These are phyloP conservation scores for Pulveroboletus sp. DNA, from an alignment of 1,284 basidiomycete species.

Conservation along the genomic window DNA sequence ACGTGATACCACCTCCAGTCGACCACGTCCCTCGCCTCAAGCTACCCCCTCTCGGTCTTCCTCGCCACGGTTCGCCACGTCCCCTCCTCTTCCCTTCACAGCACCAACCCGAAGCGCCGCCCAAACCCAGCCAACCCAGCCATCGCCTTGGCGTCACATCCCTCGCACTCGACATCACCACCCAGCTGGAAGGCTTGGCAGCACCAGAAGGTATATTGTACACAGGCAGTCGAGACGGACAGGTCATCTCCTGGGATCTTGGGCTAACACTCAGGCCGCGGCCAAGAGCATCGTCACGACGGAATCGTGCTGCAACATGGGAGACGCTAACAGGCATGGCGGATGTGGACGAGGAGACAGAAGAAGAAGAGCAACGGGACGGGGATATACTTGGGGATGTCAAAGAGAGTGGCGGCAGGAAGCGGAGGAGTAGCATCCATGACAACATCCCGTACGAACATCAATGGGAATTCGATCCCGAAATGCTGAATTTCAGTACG, in stretches of 20 bases:
- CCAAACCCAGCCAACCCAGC: conserved; percentile 54
- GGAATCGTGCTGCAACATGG: conserved; percentile 51
- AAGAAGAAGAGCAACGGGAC: conserved; percentile 56
- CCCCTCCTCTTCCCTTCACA: conserved; percentile 61
- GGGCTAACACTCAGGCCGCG: conserved; percentile 61
- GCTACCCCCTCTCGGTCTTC: conserved; percentile 65
- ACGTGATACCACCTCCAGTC: conserved; percentile 77
- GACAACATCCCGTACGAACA: conserved; percentile 63
- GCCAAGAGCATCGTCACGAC: conserved; percentile 30
- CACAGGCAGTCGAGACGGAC: conserved; percentile 89
- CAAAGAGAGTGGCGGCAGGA: conserved; percentile 40
- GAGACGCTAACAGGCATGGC: conserved; percentile 80
- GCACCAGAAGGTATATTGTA: conserved; percentile 90
- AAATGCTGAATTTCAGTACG: conserved; percentile 45
- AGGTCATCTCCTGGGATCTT: conserved; percentile 91
- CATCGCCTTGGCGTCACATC: conserved; percentile 88
- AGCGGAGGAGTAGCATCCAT: conserved; percentile 38
- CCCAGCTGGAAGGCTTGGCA: conserved; percentile 60
- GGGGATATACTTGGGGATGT: conserved; percentile 80
- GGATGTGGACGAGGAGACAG: conserved; percentile 67
- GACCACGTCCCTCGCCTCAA: conserved; percentile 65
- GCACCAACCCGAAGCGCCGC: conserved; percentile 20
- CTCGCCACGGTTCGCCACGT: conserved; percentile 61
- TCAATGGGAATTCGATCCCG: conserved; percentile 76
- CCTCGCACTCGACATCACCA: conserved; percentile 84